phyloP scores from a whole-genome alignment of 495 filamentous ascomycete genomes.

The Corynascus novoguineensis region DNA sequence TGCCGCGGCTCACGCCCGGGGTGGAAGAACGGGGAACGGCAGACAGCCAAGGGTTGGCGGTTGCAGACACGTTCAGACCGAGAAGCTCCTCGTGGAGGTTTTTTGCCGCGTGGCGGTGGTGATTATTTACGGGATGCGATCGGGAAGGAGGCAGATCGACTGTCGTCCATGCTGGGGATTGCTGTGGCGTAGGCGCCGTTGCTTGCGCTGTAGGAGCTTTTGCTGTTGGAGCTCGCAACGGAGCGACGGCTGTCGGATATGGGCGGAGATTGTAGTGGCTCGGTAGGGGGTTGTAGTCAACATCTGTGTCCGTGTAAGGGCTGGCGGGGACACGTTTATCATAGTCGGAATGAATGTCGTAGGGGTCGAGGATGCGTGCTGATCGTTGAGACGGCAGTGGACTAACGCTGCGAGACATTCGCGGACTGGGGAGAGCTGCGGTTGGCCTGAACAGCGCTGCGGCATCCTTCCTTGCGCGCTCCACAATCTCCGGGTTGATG shows the following conservation, averaged over 20 bases:
- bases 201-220: background rate
- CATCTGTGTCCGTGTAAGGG: constrained; percentile 36
- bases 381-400: constrained; percentile 13
- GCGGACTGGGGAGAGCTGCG: constrained; percentile 3
- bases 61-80: constrained; percentile 11
- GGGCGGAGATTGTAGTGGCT: background rate
- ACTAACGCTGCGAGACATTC: constrained; percentile 12
- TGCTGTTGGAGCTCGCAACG: background rate
- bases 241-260: background rate
- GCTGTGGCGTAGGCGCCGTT: background rate
- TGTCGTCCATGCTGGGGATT: constrained; percentile 14
- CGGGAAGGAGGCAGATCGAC: constrained; percentile 15
- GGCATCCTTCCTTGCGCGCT: constrained; percentile 48
- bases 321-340: constrained; percentile 16
- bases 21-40: constrained; percentile 36
- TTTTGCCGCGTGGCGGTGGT: constrained; percentile 8
- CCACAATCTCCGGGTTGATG: constrained; percentile 59
- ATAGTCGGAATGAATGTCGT: constrained; percentile 12
- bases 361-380: background rate
- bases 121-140: background rate
- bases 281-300: constrained; percentile 30
- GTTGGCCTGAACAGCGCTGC: constrained; percentile 26
- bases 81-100: constrained; percentile 1
- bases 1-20: background rate
- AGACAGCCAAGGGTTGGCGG: constrained; percentile 39